Evolutionary conservation across 345 rosid species (phyloP).

Genomic region (Rhodomyrtus tomentosa): DNA sequence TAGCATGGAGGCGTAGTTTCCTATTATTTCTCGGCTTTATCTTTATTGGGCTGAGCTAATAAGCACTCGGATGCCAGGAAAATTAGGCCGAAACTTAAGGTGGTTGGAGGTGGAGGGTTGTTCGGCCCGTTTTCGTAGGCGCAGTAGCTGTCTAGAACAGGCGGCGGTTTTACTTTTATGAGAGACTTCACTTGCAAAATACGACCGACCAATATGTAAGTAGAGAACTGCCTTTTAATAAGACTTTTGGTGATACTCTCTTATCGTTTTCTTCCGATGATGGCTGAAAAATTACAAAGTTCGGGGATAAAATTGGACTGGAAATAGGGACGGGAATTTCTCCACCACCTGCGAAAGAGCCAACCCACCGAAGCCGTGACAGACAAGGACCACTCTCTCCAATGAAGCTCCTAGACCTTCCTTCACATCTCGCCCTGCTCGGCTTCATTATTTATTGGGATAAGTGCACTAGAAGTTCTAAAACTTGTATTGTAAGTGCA

Average conservation of each 20-base stretch:
- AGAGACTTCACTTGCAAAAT: conserved; percentile 3
- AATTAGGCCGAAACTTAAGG: conserved; percentile 19
- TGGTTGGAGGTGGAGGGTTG: conserved; percentile 35
- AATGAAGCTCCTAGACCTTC: too few relatives aligned
- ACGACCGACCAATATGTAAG: conserved; percentile 10
- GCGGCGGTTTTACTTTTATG: too few relatives aligned
- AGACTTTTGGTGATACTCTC: conserved; percentile 3
- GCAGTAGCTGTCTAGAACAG: conserved; percentile 11
- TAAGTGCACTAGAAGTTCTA: too few relatives aligned
- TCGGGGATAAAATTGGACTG: neutral
- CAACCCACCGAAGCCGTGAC: too few relatives aligned
- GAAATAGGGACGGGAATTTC: too few relatives aligned
- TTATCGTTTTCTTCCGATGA: neutral
- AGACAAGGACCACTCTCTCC: too few relatives aligned
- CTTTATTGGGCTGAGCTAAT: conserved; percentile 32
- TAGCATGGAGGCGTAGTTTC: neutral
- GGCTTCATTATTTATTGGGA: too few relatives aligned
- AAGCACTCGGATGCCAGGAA: neutral
- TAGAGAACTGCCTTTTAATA: neutral
- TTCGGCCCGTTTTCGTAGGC: conserved; percentile 23
- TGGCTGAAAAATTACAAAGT: neutral
- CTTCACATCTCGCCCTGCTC: too few relatives aligned
- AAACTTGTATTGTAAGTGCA: too few relatives aligned
- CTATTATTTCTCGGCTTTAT: conserved; percentile 2
- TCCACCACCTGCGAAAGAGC: too few relatives aligned